Evolutionary conservation across 768 basidiomycete species (phyloP).

Genomic region (Tylopilus plumbeoviolaceoides): DNA sequence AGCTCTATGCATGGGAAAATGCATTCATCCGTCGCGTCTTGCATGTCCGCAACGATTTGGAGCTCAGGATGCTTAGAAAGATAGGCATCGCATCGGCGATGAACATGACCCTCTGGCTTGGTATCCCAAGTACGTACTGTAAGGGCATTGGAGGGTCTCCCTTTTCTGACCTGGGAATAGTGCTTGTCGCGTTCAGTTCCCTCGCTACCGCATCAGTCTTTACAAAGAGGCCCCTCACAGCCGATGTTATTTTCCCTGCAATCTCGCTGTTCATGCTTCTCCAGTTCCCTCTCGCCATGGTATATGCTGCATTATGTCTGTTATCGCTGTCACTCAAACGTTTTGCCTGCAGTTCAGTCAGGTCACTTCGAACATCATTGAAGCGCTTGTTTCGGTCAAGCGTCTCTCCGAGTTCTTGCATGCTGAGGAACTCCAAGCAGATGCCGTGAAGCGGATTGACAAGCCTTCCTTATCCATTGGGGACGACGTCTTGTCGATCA

Average conservation of each 20-base stretch:
- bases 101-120: conserved; percentile 61
- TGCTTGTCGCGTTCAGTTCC: conserved; percentile 79
- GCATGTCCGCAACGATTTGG: conserved; percentile 77
- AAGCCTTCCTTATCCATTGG: conserved; percentile 44
- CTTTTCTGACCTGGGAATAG: conserved; percentile 20
- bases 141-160: neutral
- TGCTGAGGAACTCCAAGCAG: conserved; percentile 75
- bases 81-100: conserved; percentile 75
- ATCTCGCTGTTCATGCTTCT: conserved; percentile 88
- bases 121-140: conserved; percentile 48
- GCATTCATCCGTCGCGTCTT: conserved; percentile 78
- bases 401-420: conserved; percentile 74
- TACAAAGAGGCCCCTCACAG: conserved; percentile 68
- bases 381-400: conserved; percentile 78
- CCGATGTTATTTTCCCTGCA: conserved; percentile 93
- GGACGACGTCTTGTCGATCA: conserved; percentile 69
- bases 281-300: conserved; percentile 84
- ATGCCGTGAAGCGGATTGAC: conserved; percentile 58
- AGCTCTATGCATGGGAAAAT: conserved; percentile 93
- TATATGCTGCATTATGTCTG: conserved; percentile 24
- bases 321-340: neutral
- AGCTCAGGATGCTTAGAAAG: conserved; percentile 75
- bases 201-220: conserved; percentile 68
- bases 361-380: conserved; percentile 78
- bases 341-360: conserved; percentile 52